These are phyloP conservation scores for Fraxinus sp. DNA, from an alignment of 305 asterid genomes.

Conservation along the genomic window DNA sequence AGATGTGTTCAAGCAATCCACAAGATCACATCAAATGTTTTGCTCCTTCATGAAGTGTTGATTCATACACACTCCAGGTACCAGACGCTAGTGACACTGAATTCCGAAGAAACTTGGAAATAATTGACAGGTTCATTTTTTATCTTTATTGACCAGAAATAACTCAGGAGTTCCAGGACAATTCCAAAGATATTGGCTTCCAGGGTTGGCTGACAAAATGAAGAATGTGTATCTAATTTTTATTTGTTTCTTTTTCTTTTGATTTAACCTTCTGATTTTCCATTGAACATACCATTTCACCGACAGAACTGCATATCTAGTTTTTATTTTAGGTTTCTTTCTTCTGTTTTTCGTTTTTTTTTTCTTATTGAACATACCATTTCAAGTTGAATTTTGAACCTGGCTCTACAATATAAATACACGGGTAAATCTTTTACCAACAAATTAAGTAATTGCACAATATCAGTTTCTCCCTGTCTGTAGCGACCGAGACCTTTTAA, in stretches of 20 bases:
- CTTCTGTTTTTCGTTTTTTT: background rate
- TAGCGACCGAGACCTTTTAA: no score
- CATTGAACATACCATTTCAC: background rate
- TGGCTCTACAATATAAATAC: background rate
- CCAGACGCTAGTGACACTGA: background rate
- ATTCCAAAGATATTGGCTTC: background rate
- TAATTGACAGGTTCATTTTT: background rate
- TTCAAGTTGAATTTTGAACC: background rate
- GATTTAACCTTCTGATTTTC: background rate
- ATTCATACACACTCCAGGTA: background rate
- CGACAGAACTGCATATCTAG: background rate
- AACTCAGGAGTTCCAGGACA: background rate
- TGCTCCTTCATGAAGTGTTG: background rate
- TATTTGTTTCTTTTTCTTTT: background rate
- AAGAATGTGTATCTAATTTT: background rate
- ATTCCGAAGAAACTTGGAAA: background rate
- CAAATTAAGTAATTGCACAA: background rate
- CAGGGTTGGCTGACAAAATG: background rate
- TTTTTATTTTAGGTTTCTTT: background rate
- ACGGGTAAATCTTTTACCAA: background rate
- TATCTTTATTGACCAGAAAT: background rate
- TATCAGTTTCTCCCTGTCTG: background rate
- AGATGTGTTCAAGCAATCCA: background rate
- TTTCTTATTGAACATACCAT: background rate
- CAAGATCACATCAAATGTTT: background rate